Evolutionary conservation across 257 asterid species (phyloP).

Genomic region (Ilex aquifolium): DNA sequence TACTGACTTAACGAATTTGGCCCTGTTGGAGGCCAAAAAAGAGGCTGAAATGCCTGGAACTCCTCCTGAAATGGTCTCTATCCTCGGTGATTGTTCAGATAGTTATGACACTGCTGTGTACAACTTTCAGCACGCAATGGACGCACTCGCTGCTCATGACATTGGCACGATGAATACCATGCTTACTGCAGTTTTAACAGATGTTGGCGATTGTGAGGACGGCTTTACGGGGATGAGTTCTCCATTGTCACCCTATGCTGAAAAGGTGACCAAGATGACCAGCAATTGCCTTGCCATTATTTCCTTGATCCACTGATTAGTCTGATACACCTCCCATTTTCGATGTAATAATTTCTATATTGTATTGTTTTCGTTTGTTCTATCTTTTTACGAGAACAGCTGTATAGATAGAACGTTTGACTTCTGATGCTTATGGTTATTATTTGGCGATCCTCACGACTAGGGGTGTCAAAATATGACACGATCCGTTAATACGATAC

Average conservation of each 20-base stretch:
- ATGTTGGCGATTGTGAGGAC: constrained; percentile 41
- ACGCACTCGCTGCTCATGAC: constrained; percentile 23
- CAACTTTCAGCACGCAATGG: constrained; percentile 25
- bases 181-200: constrained; percentile 50
- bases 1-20: constrained; percentile 13
- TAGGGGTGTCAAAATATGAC: too few relatives aligned
- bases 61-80: constrained; percentile 10
- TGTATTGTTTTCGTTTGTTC: too few relatives aligned
- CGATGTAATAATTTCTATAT: too few relatives aligned
- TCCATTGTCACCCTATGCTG: constrained; percentile 15
- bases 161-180: constrained; percentile 36
- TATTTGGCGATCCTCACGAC: too few relatives aligned
- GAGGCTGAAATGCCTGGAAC: constrained; percentile 9
- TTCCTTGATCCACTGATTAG: neutral
- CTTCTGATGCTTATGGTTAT: too few relatives aligned
- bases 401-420: too few relatives aligned
- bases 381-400: too few relatives aligned
- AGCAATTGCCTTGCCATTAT: constrained; percentile 44
- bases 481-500: too few relatives aligned
- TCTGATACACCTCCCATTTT: too few relatives aligned
- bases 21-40: neutral
- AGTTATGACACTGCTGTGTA: constrained; percentile 20
- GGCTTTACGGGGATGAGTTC: constrained; percentile 15
- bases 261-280: constrained; percentile 40
- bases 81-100: constrained; percentile 17